Base-by-base conservation (phyloP, 768 basidiomycete species). In the Pleurotus citrinopileatus region DNA sequence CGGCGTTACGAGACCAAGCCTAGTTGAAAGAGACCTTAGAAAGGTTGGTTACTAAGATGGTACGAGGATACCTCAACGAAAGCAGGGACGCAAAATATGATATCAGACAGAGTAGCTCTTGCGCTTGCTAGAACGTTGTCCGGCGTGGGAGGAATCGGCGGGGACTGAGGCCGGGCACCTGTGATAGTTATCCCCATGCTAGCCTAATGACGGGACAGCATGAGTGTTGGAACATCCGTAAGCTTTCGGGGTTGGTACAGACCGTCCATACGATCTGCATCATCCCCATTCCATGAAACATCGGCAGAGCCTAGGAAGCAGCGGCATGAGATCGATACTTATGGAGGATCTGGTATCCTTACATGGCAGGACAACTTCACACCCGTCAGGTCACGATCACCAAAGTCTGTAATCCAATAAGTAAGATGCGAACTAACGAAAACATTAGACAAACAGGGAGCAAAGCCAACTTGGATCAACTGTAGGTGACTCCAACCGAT, bases 61-160 rank as follows among this genome's bases (percentile, higher is more conserved):
- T 43, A 28, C 12, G 19, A 32, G 22, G 42, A 4, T 17, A 70
- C 72, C 61, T 73, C 68, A 4, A 73, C 42, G 50, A 73, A 68
- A 2, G 63, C 53, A 0, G 71, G 71, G 4, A 70, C 67, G 47
- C 60, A 63, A 28, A 59, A 60, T 6, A 64, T 57, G 19, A 68
- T 53, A 2, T 63, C 56, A 23, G 61, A 57, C 0, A 59, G 53
- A 0, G 65, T 60, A 2, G 57, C 61, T 1, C 63, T 54, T 17
- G 64, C 60, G 7, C 58, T 63, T 15, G 62, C 58, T 12, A 69
- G 58, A 22, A 70, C 61, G 12, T 59, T 63, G 15, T 65, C 63
- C 1, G 72, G 62, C 23, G 67, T 71, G 15, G 69, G 65, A 1
- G 63, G 27, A 5, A 61, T 42, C 2, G 66, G 59, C 3, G 69